Conservation (phyloP, 78 protist genomes). For the Dictyostelium citrinum region DNA sequence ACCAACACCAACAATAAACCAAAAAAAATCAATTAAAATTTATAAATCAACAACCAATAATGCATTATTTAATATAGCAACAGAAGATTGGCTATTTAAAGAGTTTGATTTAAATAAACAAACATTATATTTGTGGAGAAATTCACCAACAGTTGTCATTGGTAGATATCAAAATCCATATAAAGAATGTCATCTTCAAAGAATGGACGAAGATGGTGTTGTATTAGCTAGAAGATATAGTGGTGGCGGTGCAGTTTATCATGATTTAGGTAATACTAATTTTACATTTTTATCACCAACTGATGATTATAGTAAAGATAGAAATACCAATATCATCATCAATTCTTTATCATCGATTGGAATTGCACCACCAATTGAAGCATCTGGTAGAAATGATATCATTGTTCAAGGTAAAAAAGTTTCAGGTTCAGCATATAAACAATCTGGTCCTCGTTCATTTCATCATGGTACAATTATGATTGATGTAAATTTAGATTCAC, state of each 20-base stretch:
- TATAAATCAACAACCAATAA: slow-evolving; percentile 61
- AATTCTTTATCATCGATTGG: slow-evolving; percentile 19
- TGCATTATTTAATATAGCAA: slow-evolving; percentile 88
- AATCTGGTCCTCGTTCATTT: slow-evolving; percentile 59
- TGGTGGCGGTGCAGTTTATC: slow-evolving; percentile 90
- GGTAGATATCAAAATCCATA: slow-evolving; percentile 89
- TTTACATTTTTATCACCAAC: slow-evolving; percentile 75
- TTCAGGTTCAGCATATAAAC: slow-evolving; percentile 73
- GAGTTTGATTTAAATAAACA: slow-evolving; percentile 43
- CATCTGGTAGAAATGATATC: slow-evolving; percentile 82
- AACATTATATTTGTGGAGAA: slow-evolving; percentile 85
- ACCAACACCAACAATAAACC: not conserved
- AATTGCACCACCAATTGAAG: slow-evolving; percentile 15
- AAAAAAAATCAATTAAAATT: slow-evolving; percentile 4
- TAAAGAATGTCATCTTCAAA: slow-evolving; percentile 81
- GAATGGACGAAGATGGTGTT: slow-evolving; percentile 78
- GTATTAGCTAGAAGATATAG: slow-evolving; percentile 58
- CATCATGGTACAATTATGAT: slow-evolving; percentile 84
- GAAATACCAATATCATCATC: slow-evolving; percentile 43
- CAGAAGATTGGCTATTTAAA: slow-evolving; percentile 85
- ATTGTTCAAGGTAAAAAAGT: slow-evolving; percentile 67
- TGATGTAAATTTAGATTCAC: slow-evolving; percentile 59
- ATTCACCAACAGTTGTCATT: slow-evolving; percentile 87
- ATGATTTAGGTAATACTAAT: slow-evolving; percentile 75
- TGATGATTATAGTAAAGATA: slow-evolving; percentile 12